Percentiles rank a stretch among this genome's conserved stretches.
These are phyloP conservation scores for Eucalyptus cloeziana DNA, from an alignment of 345 rosid genomes.

Conservation along the genomic window DNA sequence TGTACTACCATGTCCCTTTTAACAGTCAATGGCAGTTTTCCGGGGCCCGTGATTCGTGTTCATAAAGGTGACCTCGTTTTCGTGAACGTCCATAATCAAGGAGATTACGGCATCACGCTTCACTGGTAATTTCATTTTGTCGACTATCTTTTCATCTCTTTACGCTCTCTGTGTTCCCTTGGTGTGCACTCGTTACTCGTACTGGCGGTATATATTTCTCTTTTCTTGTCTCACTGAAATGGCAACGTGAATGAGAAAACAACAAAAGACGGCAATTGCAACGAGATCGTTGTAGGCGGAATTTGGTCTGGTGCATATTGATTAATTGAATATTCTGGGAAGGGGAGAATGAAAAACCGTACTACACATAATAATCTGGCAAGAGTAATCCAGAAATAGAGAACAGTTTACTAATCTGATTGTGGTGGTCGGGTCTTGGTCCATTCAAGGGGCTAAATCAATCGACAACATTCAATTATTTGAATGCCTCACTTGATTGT, in stretches of 20 bases:
- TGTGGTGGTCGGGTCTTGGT: not conserved
- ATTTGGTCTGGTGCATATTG: not conserved
- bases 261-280: not conserved
- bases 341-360: not conserved
- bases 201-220: not conserved
- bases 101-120: not conserved
- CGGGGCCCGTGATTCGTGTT: conserved; percentile 10
- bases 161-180: not conserved
- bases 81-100: conserved; percentile 13
- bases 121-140: not conserved
- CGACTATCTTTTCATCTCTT: not conserved
- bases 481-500: not conserved
- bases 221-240: not conserved
- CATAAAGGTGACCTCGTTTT: conserved; percentile 2
- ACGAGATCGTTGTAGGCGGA: not conserved
- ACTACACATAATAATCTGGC: not conserved
- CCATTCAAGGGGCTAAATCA: not conserved
- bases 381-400: not conserved
- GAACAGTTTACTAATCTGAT: not conserved
- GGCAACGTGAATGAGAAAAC: not conserved
- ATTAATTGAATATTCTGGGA: not conserved
- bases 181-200: not conserved
- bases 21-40: conserved; percentile 12
- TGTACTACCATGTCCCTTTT: conserved; percentile 7
- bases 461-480: not conserved